A percentile compares a stretch with the other conserved stretches of the same genome.
Evolutionary conservation across 2,329 filamentous ascomycete species (phyloP).

Genomic region (Penicillium sp.): DNA sequence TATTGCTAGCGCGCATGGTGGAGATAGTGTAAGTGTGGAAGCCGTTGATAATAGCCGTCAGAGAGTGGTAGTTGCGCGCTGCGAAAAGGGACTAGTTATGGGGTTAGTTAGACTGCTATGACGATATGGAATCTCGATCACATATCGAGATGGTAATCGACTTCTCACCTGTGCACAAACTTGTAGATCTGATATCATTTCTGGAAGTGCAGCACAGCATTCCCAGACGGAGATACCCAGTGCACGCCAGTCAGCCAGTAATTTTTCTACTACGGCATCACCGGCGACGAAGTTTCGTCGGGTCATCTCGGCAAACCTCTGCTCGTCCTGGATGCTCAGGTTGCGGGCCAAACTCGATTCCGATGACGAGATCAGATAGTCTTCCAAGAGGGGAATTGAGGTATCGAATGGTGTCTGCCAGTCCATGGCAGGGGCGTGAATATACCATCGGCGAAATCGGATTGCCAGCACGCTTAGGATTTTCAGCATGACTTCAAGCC

Average conservation of each 20-base stretch:
- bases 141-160: not conserved
- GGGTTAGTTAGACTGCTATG: constrained; percentile 9
- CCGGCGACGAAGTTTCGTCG: constrained; percentile 24
- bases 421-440: constrained; percentile 34
- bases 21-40: constrained; percentile 34
- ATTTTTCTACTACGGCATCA: constrained; percentile 18
- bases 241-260: constrained; percentile 32
- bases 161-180: constrained; percentile 36
- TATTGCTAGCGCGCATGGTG: constrained; percentile 20
- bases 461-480: constrained; percentile 36
- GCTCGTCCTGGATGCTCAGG: constrained; percentile 30
- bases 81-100: constrained; percentile 28
- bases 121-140: not conserved
- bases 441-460: constrained; percentile 36
- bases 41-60: constrained; percentile 37
- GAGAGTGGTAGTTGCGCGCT: constrained; percentile 37
- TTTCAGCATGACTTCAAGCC: constrained; percentile 35
- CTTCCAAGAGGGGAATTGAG: constrained; percentile 33
- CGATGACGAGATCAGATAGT: constrained; percentile 33
- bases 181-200: constrained; percentile 31
- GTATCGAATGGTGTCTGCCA: constrained; percentile 36
- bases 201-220: constrained; percentile 38
- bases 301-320: constrained; percentile 30
- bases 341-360: constrained; percentile 33
- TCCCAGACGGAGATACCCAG: constrained; percentile 37